Percentiles rank a stretch among this genome's conserved stretches.
phyloP scores from a whole-genome alignment of 208 protist species.

The Wallacemonas rigidus region DNA sequence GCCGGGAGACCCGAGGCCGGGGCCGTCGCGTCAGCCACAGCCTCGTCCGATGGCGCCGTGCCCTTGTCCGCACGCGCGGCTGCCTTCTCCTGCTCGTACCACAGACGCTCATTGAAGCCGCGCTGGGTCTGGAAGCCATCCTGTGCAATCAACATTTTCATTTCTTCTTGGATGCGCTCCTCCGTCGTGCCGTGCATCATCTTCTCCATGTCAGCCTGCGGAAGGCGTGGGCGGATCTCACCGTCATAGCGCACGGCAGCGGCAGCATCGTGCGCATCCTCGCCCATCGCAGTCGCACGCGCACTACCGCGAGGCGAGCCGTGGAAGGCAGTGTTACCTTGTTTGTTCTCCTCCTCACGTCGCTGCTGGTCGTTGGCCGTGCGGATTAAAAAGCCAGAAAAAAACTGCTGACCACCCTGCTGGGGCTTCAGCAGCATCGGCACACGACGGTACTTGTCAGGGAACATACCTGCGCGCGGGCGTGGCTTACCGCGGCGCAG shows the following conservation, averaged over 20 bases:
- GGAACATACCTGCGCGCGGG: constrained; percentile 81
- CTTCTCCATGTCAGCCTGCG: constrained; percentile 62
- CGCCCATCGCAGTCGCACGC: background rate
- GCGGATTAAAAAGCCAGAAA: constrained; percentile 74
- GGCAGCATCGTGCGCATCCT: constrained; percentile 11
- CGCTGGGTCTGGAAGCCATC: constrained; percentile 71
- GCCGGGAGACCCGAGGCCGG: constrained; percentile 37
- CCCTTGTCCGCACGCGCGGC: constrained; percentile 19
- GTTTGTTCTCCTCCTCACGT: background rate
- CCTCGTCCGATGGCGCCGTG: background rate
- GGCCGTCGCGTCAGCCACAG: background rate
- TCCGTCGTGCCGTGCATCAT: constrained; percentile 42
- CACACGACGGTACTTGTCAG: constrained; percentile 84
- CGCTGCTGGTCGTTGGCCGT: constrained; percentile 57
- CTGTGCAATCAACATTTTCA: constrained; percentile 49
- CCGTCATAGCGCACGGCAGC: constrained; percentile 7
- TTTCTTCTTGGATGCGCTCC: constrained; percentile 51
- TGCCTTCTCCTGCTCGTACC: constrained; percentile 72
- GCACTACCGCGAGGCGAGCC: background rate
- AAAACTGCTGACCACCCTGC: constrained; percentile 89
- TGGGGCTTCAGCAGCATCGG: constrained; percentile 77
- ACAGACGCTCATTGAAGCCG: constrained; percentile 77
- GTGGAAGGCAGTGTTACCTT: background rate
- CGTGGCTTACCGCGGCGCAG: constrained; percentile 86
- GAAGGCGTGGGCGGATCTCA: constrained; percentile 38